Base-by-base conservation (phyloP, 352 stramenopile species). In the Pythium folliculosum region DNA sequence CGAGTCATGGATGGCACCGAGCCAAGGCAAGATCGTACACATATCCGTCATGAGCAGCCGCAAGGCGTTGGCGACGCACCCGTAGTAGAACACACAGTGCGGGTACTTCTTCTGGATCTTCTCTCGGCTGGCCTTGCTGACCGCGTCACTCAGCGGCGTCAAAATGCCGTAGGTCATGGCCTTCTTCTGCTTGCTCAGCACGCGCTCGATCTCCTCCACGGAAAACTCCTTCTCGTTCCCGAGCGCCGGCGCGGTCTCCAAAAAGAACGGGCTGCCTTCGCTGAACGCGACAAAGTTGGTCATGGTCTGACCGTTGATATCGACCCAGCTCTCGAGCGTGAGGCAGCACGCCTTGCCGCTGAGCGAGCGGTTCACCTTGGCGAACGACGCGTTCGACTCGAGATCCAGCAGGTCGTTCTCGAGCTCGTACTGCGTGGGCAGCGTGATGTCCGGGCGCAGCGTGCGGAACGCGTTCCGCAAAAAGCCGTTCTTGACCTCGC, bases 81-180 rank as follows among this genome's bases (percentile, higher is more conserved):
- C 83, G 51, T 91, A 76, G 68, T 81, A 89, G 57, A 91, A 91
- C 0, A 75, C 60, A 58, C 81, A 89, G 62, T 86, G 78, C 21
- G 76, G 76, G 52, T 84, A 60, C 53, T 84, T 86, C 52, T 79
- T 82, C 69, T 82, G 75, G n/a, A 91, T 77, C 48, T 64, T 77
- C 35, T 86, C 76, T 12, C 76, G 77, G 44, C 68, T 83, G n/a
- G 61, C 50, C 44, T 75, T 80, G 35, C 70, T 76, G 50, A 91
- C 54, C 12, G 67, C 67, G 2, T 74, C 59, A 14, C 67, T 77
- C 10, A 81, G 77, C 17, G 83, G 79, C n/a, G 81, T 70, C 23
- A 89, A 67, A 21, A 91, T 68, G 2, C 79, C 81, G 40, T 78
- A 79, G 14, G 86, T 71, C n/a, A 80, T 72, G 10, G 66, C 63